phyloP scores from a whole-genome alignment of 1,284 basidiomycete genomes.

The Ganoderma sinense region DNA sequence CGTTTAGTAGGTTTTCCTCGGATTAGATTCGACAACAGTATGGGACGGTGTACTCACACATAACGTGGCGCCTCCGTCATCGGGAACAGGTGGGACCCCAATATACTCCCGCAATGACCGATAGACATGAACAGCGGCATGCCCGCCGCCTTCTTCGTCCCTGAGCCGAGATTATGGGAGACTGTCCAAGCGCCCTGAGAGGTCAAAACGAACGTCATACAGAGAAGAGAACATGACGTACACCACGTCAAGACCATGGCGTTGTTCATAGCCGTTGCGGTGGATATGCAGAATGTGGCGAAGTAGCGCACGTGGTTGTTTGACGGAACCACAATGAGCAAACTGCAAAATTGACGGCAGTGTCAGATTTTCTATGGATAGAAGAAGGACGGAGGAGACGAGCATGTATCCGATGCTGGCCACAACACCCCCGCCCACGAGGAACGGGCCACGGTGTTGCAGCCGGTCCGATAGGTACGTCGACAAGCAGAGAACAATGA shows the following conservation, averaged over 20 bases:
- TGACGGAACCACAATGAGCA: constrained; percentile 54
- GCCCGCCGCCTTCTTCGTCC: constrained; percentile 79
- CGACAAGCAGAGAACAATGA: constrained; percentile 67
- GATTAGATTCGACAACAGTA: neutral
- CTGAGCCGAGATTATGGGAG: constrained; percentile 78
- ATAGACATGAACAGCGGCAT: constrained; percentile 81
- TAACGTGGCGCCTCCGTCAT: constrained; percentile 68
- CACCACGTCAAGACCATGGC: constrained; percentile 78
- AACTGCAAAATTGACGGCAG: constrained; percentile 37
- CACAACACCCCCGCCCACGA: constrained; percentile 56
- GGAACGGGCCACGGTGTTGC: constrained; percentile 73
- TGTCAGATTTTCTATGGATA: neutral
- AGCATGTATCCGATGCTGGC: constrained; percentile 74
- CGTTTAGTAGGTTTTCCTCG: neutral
- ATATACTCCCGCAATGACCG: constrained; percentile 75
- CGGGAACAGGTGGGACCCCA: constrained; percentile 78
- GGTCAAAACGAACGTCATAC: neutral
- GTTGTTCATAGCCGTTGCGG: constrained; percentile 73
- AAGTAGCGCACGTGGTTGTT: constrained; percentile 69
- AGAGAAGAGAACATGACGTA: constrained; percentile 45
- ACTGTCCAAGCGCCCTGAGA: constrained; percentile 45
- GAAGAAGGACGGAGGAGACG: constrained; percentile 32
- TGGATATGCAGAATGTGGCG: constrained; percentile 73
- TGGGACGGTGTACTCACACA: constrained; percentile 47
- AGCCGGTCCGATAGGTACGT: constrained; percentile 75